Percentiles rank a stretch among this genome's conserved stretches.
Conservation (phyloP, 1,139 yeast genomes). For the Spencermartinsiella ligniputridi region DNA sequence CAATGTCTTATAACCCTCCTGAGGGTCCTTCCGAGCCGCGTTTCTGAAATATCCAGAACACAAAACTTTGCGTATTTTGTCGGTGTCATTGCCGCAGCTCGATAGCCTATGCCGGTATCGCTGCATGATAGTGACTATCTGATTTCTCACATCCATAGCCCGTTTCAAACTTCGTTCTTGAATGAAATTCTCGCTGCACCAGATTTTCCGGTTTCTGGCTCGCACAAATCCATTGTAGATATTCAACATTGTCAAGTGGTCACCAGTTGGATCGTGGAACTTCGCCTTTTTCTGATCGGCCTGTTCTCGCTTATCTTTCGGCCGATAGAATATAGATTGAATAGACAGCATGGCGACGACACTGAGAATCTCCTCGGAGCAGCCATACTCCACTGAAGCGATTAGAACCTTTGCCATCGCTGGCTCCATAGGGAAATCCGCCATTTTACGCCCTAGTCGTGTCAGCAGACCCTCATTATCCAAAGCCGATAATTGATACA, state of each 20-base stretch:
- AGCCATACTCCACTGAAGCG: slow-evolving; percentile 65
- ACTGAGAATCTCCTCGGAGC: slow-evolving; percentile 78
- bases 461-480: slow-evolving; percentile 78
- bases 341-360: slow-evolving; percentile 91
- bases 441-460: slow-evolving; percentile 71
- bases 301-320: slow-evolving; percentile 66
- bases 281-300: slow-evolving; percentile 77
- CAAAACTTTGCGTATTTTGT: slow-evolving; percentile 64
- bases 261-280: slow-evolving; percentile 78
- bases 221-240: slow-evolving; percentile 77
- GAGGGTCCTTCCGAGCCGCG: slow-evolving; percentile 73
- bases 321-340: slow-evolving; percentile 79
- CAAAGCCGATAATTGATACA: slow-evolving; percentile 76
- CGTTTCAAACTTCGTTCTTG: slow-evolving; percentile 75
- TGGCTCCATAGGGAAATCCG: slow-evolving; percentile 96
- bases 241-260: slow-evolving; percentile 78
- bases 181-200: slow-evolving; percentile 80
- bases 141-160: slow-evolving; percentile 76
- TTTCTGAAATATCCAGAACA: slow-evolving; percentile 88
- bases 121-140: slow-evolving; percentile 59
- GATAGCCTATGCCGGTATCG: slow-evolving; percentile 47
- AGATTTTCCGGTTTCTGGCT: slow-evolving; percentile 54
- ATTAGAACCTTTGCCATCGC: slow-evolving; percentile 77
- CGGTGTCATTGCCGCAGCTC: slow-evolving; percentile 55
- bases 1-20: slow-evolving; percentile 73